Evolutionary conservation across 768 basidiomycete genomes (phyloP).

Genomic region (Crucibulum laeve): DNA sequence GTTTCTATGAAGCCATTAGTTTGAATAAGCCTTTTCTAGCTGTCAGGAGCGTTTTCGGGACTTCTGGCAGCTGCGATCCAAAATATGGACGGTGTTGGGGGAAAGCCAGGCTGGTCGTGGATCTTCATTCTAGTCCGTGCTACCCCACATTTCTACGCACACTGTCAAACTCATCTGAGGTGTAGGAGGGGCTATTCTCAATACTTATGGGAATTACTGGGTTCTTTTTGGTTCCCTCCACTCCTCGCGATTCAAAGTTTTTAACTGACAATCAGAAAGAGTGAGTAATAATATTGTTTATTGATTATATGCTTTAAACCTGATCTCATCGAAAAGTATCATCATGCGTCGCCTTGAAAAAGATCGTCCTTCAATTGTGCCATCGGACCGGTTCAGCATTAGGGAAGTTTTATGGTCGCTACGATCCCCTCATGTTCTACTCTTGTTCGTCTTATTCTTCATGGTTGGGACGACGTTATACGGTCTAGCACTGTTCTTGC

Average conservation of each 20-base stretch:
- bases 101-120: conserved; percentile 60
- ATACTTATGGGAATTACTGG: conserved; percentile 38
- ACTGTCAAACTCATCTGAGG: neutral
- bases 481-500: conserved; percentile 30
- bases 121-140: conserved; percentile 45
- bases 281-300: conserved; percentile 10
- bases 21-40: conserved; percentile 13
- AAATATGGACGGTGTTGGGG: conserved; percentile 48
- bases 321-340: conserved; percentile 10
- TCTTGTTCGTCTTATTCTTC: conserved; percentile 29
- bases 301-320: neutral
- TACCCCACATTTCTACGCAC: neutral
- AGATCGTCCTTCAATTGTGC: conserved; percentile 25
- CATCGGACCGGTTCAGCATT: conserved; percentile 24
- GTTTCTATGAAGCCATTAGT: neutral
- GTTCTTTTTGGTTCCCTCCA: conserved; percentile 33
- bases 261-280: conserved; percentile 27
- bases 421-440: conserved; percentile 27
- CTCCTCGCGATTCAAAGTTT: conserved; percentile 23
- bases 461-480: conserved; percentile 29
- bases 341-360: conserved; percentile 23
- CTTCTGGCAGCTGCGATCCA: conserved; percentile 57
- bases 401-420: conserved; percentile 25
- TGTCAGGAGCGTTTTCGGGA: conserved; percentile 61
- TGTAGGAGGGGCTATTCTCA: conserved; percentile 44